phyloP scores from a whole-genome alignment of 129 eudicot species.

The Logfia minima region DNA sequence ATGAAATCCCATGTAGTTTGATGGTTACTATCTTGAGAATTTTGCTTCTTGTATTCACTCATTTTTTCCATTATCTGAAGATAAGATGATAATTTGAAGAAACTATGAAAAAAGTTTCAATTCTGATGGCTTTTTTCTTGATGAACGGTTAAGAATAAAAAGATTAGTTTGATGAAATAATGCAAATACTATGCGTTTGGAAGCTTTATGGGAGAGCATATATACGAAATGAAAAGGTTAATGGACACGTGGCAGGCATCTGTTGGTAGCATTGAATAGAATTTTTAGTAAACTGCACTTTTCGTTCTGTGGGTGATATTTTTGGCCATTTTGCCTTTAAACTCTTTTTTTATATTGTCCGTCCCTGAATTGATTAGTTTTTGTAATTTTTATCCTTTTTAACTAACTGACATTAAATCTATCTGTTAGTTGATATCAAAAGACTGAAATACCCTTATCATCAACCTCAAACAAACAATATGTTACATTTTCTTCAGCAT shows the following conservation, averaged over 20 bases:
- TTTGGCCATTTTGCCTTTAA: not conserved
- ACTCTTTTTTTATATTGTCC: too few relatives aligned
- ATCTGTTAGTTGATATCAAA: too few relatives aligned
- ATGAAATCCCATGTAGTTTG: conserved; percentile 26
- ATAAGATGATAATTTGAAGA: not conserved
- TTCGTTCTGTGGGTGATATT: too few relatives aligned
- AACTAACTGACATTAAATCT: too few relatives aligned
- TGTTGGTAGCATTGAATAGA: conserved; percentile 24
- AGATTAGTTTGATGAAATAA: conserved; percentile 16
- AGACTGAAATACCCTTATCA: too few relatives aligned
- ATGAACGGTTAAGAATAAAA: conserved; percentile 18
- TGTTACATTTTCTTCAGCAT: too few relatives aligned
- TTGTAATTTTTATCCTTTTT: too few relatives aligned
- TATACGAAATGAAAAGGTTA: not conserved
- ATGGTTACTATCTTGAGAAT: conserved; percentile 12
- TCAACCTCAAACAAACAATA: too few relatives aligned
- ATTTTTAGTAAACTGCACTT: too few relatives aligned
- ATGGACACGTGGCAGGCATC: conserved; percentile 28
- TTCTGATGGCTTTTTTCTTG: conserved; percentile 11
- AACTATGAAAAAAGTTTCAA: conserved; percentile 26
- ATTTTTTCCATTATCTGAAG: conserved; percentile 24
- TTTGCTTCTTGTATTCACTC: conserved; percentile 22
- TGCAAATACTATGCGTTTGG: conserved; percentile 11
- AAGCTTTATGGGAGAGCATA: conserved; percentile 16
- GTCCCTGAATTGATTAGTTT: too few relatives aligned